Conservation (phyloP, 2,329 filamentous ascomycete genomes). For the Xylaria sp. region DNA sequence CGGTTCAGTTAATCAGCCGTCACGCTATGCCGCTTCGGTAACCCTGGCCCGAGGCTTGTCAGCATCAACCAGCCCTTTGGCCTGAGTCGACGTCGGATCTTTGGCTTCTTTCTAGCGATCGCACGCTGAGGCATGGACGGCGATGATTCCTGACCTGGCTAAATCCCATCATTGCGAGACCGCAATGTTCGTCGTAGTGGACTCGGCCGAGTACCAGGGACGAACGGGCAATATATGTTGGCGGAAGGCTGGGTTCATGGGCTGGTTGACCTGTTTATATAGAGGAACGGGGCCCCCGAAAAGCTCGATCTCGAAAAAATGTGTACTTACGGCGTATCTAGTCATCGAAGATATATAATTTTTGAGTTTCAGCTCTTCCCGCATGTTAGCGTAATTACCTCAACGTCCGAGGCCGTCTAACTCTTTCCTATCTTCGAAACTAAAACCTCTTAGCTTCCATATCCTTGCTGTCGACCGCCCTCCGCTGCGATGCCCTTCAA, state of each 20-base stretch:
- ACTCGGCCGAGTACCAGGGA: constrained; percentile 5
- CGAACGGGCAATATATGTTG: constrained; percentile 11
- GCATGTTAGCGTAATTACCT: constrained; percentile 3
- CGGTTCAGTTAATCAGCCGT: constrained; percentile 25
- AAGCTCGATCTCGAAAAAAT: neutral
- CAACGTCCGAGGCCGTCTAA: neutral
- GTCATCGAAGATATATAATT: constrained; percentile 1
- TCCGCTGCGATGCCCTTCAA: constrained; percentile 51
- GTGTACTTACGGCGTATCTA: neutral
- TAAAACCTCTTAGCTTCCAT: neutral
- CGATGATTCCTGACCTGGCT: constrained; percentile 38
- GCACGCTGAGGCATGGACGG: constrained; percentile 39
- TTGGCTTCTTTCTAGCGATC: constrained; percentile 34
- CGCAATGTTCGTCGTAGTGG: constrained; percentile 1
- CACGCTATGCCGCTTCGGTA: constrained; percentile 32
- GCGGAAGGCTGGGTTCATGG: constrained; percentile 1
- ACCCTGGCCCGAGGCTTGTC: constrained; percentile 31
- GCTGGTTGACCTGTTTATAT: constrained; percentile 1
- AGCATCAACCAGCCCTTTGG: constrained; percentile 32
- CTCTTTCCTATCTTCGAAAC: neutral
- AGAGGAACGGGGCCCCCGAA: neutral
- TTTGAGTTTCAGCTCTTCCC: neutral
- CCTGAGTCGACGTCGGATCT: constrained; percentile 34
- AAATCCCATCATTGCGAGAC: constrained; percentile 14
- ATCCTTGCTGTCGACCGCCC: neutral